Evolutionary conservation across 495 filamentous ascomycete genomes (phyloP).

Genomic region (Penicillium silybi): DNA sequence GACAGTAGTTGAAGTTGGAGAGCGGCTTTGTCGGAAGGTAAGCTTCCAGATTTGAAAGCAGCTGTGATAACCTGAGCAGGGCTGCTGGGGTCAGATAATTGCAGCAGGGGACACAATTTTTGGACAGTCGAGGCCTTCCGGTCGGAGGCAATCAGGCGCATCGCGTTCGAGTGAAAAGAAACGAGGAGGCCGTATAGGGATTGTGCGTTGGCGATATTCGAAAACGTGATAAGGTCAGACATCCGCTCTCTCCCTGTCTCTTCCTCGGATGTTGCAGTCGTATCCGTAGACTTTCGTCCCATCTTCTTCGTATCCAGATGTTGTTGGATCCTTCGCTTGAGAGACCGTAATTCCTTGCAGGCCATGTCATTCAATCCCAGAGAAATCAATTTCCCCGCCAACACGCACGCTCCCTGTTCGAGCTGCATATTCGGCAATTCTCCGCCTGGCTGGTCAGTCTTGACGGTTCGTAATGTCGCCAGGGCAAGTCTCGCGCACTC

Average conservation of each 20-base stretch:
- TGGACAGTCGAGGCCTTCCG: slow-evolving; percentile 48
- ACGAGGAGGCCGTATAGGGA: slow-evolving; percentile 36
- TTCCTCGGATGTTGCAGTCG: slow-evolving; percentile 23
- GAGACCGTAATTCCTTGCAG: slow-evolving; percentile 64
- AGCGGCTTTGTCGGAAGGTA: slow-evolving; percentile 55
- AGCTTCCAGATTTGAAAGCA: slow-evolving; percentile 40
- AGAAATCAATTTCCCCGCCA: slow-evolving; percentile 68
- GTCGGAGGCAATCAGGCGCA: slow-evolving; percentile 46
- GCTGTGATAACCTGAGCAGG: slow-evolving; percentile 59
- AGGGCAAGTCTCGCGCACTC: slow-evolving; percentile 77
- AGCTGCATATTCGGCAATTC: slow-evolving; percentile 64
- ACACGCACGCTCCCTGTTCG: slow-evolving; percentile 75
- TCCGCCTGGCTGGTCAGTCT: slow-evolving; percentile 48
- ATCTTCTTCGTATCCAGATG: slow-evolving; percentile 23
- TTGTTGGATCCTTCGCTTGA: slow-evolving; percentile 61
- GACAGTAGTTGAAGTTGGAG: slow-evolving; percentile 68
- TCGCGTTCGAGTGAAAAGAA: slow-evolving; percentile 42
- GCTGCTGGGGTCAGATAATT: slow-evolving; percentile 51
- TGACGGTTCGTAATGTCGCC: slow-evolving; percentile 59
- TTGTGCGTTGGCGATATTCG: slow-evolving; percentile 31
- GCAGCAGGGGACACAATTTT: slow-evolving; percentile 41
- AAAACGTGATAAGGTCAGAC: slow-evolving; percentile 61
- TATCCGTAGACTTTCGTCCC: slow-evolving; percentile 19
- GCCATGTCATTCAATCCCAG: slow-evolving; percentile 73
- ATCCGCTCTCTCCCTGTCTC: slow-evolving; percentile 45